phyloP scores from a whole-genome alignment of 371 early-diverging fungal genomes.

The Catenaria anguillulae region DNA sequence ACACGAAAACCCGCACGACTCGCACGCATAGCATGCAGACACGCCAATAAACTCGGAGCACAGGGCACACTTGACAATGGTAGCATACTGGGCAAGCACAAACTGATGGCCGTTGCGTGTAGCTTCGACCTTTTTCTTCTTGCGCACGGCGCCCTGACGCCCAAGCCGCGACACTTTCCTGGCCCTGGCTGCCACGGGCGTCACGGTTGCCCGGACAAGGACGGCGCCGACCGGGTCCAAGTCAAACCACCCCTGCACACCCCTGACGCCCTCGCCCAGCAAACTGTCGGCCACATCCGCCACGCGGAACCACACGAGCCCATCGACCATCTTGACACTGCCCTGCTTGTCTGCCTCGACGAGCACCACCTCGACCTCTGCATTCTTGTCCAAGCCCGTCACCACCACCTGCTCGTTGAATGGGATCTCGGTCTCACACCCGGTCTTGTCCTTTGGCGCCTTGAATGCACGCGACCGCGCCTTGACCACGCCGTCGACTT shows the following conservation, averaged over 20 bases:
- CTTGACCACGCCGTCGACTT: slow-evolving; percentile 56
- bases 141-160: slow-evolving; percentile 77
- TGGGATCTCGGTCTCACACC: slow-evolving; percentile 19
- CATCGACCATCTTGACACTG: slow-evolving; percentile 44
- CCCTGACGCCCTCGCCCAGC: slow-evolving; percentile 19
- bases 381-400: slow-evolving; percentile 58
- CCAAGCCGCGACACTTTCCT: slow-evolving; percentile 53
- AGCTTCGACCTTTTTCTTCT: slow-evolving; percentile 50
- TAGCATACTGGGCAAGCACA: slow-evolving; percentile 62
- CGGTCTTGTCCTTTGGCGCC: slow-evolving; percentile 52
- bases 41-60: slow-evolving; percentile 81
- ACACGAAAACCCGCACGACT: slow-evolving; percentile 85
- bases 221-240: slow-evolving; percentile 83
- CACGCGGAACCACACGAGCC: slow-evolving; percentile 67
- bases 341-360: slow-evolving; percentile 49
- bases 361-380: slow-evolving; percentile 78
- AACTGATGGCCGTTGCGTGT: slow-evolving; percentile 82
- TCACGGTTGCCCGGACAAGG: slow-evolving; percentile 19
- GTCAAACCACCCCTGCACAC: slow-evolving; percentile 62
- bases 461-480: slow-evolving; percentile 9
- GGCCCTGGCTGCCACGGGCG: slow-evolving; percentile 20
- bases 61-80: slow-evolving; percentile 84
- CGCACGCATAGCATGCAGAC: slow-evolving; percentile 74
- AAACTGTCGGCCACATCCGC: slow-evolving; percentile 60
- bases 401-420: slow-evolving; percentile 76